Conservation (phyloP, 73 alveolate species). For the Tetrahymena thermophila region DNA sequence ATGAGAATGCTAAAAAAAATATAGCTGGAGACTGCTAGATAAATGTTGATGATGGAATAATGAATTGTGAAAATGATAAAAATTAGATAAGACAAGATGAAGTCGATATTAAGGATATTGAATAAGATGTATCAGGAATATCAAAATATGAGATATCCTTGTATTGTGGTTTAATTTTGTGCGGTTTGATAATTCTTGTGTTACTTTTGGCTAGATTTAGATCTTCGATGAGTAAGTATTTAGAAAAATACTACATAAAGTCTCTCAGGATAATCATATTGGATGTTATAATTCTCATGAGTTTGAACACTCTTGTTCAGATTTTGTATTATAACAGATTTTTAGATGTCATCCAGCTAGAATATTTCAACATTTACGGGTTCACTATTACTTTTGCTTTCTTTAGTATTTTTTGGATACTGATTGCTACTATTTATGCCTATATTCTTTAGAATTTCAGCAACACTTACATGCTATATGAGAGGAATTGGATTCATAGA, state of each 20-base stretch:
- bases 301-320: not conserved
- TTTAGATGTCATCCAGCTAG: not conserved
- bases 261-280: not conserved
- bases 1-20: not conserved
- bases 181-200: not conserved
- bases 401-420: not conserved
- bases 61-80: not conserved
- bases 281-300: not conserved
- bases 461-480: not conserved
- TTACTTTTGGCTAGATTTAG: not conserved
- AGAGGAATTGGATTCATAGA: not conserved
- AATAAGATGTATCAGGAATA: not conserved
- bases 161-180: not conserved
- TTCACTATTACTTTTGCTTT: not conserved
- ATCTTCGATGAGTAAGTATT: not conserved
- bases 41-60: not conserved
- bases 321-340: not conserved
- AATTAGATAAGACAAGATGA: not conserved
- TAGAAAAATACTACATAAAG: not conserved
- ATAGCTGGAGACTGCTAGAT: not conserved
- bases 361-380: not conserved
- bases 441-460: not conserved
- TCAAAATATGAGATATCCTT: not conserved
- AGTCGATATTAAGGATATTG: not conserved
- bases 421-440: not conserved